Conservation (phyloP, 495 filamentous ascomycete genomes). For the Aspergillus campestris region DNA sequence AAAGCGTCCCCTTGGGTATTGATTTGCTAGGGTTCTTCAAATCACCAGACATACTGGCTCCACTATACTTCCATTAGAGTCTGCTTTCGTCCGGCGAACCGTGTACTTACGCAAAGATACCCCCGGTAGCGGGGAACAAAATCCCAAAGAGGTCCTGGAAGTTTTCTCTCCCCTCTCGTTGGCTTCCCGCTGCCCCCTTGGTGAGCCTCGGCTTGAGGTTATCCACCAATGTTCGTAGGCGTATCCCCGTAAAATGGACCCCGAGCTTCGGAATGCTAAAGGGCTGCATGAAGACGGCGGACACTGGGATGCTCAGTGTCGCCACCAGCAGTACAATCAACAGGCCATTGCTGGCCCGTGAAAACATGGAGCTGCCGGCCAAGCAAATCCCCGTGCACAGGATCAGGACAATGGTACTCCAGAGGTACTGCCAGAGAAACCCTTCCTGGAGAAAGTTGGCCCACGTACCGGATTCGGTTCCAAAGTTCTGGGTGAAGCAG, state of each 20-base stretch:
- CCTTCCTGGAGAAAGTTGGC: conserved; percentile 57
- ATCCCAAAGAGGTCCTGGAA: conserved; percentile 84
- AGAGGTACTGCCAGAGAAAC: conserved; percentile 73
- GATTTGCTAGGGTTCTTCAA: conserved; percentile 74
- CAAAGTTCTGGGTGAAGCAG: conserved; percentile 72
- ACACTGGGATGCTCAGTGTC: conserved; percentile 76
- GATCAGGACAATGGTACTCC: conserved; percentile 62
- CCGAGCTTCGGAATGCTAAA: conserved; percentile 53
- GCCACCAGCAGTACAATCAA: conserved; percentile 63
- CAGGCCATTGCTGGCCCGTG: conserved; percentile 72
- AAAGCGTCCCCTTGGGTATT: conserved; percentile 74
- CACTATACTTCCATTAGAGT: conserved; percentile 31
- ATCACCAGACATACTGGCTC: conserved; percentile 89
- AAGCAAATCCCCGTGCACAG: conserved; percentile 72
- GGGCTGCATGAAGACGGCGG: conserved; percentile 55
- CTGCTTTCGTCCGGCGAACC: background rate
- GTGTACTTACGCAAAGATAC: conserved; percentile 51
- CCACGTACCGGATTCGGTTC: conserved; percentile 48
- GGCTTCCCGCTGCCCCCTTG: conserved; percentile 58
- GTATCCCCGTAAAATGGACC: conserved; percentile 70
- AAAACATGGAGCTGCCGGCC: conserved; percentile 72
- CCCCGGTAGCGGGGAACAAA: conserved; percentile 77
- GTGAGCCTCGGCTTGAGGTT: conserved; percentile 67
- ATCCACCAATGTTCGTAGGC: conserved; percentile 54
- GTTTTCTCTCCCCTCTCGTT: conserved; percentile 56